Percentiles rank a stretch among this genome's conserved stretches.
These are phyloP conservation scores for Syzygium aqueum DNA, from an alignment of 345 rosid genomes.

Conservation along the genomic window DNA sequence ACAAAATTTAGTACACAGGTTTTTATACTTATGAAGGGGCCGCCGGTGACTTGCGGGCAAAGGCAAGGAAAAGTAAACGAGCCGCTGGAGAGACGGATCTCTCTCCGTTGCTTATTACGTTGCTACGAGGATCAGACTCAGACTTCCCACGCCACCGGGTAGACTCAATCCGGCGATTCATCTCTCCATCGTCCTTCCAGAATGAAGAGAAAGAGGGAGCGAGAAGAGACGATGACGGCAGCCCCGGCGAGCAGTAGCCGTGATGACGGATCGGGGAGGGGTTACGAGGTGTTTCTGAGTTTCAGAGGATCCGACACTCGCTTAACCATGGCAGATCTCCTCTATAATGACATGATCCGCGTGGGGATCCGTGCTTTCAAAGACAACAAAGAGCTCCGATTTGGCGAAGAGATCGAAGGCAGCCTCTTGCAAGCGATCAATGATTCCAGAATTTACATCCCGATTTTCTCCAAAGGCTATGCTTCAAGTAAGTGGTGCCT, in stretches of 20 bases:
- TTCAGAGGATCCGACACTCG: not conserved
- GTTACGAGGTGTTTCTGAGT: not conserved
- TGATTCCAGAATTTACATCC: not conserved
- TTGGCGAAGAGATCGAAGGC: not conserved
- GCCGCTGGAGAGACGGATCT: not conserved
- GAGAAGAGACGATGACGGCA: fast-evolving
- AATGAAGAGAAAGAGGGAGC: not conserved
- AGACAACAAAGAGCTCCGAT: not conserved
- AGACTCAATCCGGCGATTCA: fast-evolving
- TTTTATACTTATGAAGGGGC: too few species aligned
- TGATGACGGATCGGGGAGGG: too few species aligned
- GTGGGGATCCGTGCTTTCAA: not conserved
- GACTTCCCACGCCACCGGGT: not conserved
- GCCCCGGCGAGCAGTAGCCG: too few species aligned
- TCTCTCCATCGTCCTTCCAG: fast-evolving
- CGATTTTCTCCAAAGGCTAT: too few species aligned
- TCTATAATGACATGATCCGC: not conserved
- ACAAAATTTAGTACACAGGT: too few species aligned
- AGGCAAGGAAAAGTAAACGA: not conserved
- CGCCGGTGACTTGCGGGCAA: not conserved
- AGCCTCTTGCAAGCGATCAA: not conserved
- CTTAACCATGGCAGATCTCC: not conserved
- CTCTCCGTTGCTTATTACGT: not conserved
- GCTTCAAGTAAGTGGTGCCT: too few species aligned
- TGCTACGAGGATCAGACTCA: not conserved